These are phyloP conservation scores for Yamadazyma blattariae DNA, from an alignment of 1,139 yeast genomes.

Conservation along the genomic window DNA sequence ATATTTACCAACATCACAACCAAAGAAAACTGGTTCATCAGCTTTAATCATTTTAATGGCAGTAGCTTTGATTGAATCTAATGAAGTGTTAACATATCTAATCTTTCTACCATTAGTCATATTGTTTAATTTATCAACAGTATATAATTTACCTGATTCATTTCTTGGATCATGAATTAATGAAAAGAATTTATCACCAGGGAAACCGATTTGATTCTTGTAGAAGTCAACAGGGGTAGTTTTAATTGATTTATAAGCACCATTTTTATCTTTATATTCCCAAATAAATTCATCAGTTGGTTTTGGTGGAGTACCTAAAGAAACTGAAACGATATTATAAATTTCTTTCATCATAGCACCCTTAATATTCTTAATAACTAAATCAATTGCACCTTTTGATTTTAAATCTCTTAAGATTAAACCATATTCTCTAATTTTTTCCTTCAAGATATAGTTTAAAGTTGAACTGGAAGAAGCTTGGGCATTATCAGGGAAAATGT, in stretches of 20 bases:
- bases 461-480: constrained; percentile 58
- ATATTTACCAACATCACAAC: constrained; percentile 80
- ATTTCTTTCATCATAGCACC: constrained; percentile 54
- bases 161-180: constrained; percentile 81
- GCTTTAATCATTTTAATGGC: constrained; percentile 66
- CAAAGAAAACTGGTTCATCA: constrained; percentile 79
- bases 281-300: constrained; percentile 65
- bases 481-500: constrained; percentile 66
- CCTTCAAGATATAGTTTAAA: constrained; percentile 60
- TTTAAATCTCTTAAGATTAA: constrained; percentile 56
- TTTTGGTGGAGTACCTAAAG: constrained; percentile 76
- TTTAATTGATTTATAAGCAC: constrained; percentile 49
- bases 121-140: constrained; percentile 73
- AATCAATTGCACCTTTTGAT: constrained; percentile 21
- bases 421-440: constrained; percentile 74
- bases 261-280: constrained; percentile 75
- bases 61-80: constrained; percentile 53
- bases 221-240: constrained; percentile 67
- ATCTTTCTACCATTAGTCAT: constrained; percentile 66
- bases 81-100: constrained; percentile 64
- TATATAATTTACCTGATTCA: constrained; percentile 55
- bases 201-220: constrained; percentile 49
- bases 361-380: constrained; percentile 30
- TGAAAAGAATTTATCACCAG: constrained; percentile 57
- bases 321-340: constrained; percentile 60